Percentiles rank a stretch among this genome's conserved stretches.
Conservation (phyloP, 306 rosid species). For the Medicago truncatula region DNA sequence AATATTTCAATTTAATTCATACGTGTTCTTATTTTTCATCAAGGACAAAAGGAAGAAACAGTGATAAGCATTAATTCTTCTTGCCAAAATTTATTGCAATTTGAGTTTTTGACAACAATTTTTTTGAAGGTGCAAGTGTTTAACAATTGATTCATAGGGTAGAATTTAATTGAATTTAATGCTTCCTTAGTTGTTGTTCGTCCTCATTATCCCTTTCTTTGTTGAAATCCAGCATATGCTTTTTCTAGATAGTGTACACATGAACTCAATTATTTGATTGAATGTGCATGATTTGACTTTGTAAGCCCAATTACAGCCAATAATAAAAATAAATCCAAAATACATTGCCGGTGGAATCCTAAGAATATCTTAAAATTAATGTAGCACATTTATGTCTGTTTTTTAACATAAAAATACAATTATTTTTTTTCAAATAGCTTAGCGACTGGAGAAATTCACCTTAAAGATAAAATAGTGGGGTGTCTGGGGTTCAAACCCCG, state of each 20-base stretch:
- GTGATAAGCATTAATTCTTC: background rate
- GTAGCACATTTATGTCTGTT: background rate
- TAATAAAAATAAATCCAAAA: slow-evolving; percentile 39
- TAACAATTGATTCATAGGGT: no score
- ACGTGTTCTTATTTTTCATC: background rate
- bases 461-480: no score
- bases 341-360: slow-evolving; percentile 49
- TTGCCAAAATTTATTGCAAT: background rate
- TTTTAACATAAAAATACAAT: no score
- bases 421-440: no score
- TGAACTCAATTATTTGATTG: background rate
- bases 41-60: background rate
- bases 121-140: no score
- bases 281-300: slow-evolving; percentile 7
- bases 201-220: background rate
- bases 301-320: background rate
- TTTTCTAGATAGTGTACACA: background rate
- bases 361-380: background rate
- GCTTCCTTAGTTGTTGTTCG: background rate
- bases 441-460: no score
- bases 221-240: background rate
- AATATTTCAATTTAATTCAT: background rate
- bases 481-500: no score
- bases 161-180: no score
- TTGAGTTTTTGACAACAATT: background rate